phyloP scores from a whole-genome alignment of 805 yeast species.

The Ogataea allantospora region DNA sequence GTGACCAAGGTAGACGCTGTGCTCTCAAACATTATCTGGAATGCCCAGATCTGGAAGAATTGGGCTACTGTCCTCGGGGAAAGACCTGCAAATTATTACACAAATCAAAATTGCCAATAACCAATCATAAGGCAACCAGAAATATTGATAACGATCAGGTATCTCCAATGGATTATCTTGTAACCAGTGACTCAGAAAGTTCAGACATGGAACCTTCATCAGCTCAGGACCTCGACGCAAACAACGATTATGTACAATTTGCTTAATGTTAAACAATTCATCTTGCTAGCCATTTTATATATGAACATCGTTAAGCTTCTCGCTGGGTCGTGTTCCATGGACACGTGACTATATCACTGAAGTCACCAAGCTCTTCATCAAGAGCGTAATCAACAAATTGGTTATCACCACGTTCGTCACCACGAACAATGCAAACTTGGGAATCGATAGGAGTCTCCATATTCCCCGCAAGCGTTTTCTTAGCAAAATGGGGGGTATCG shows the following conservation, averaged over 20 bases:
- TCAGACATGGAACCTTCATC: slow-evolving; percentile 10
- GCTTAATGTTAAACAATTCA: slow-evolving; percentile 4
- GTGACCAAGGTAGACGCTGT: slow-evolving; percentile 60
- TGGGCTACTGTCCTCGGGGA: slow-evolving; percentile 57
- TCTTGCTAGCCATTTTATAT: slow-evolving; percentile 10
- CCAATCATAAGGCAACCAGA: slow-evolving; percentile 15
- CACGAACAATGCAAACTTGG: slow-evolving; percentile 22
- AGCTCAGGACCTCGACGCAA: slow-evolving; percentile 16
- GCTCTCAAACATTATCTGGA: slow-evolving; percentile 53
- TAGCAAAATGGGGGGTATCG: slow-evolving; percentile 12
- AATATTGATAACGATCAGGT: slow-evolving; percentile 33
- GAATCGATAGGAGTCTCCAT: slow-evolving; percentile 21
- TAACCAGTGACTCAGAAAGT: slow-evolving; percentile 11
- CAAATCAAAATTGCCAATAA: slow-evolving; percentile 20
- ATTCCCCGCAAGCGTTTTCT: slow-evolving; percentile 11
- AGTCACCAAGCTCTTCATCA: slow-evolving; percentile 22
- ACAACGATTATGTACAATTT: slow-evolving; percentile 19
- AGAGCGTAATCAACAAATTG: slow-evolving; percentile 20
- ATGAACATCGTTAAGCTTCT: slow-evolving; percentile 1
- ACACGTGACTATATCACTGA: slow-evolving; percentile 16
- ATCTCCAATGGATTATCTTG: slow-evolving; percentile 21
- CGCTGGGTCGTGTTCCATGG: slow-evolving; percentile 13
- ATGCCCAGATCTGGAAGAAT: slow-evolving; percentile 71
- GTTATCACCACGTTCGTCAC: slow-evolving; percentile 16
- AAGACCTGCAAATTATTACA: slow-evolving; percentile 54